These are phyloP conservation scores for Dendrostoma leiphaemia DNA, from an alignment of 2,329 filamentous ascomycete genomes.

Conservation along the genomic window DNA sequence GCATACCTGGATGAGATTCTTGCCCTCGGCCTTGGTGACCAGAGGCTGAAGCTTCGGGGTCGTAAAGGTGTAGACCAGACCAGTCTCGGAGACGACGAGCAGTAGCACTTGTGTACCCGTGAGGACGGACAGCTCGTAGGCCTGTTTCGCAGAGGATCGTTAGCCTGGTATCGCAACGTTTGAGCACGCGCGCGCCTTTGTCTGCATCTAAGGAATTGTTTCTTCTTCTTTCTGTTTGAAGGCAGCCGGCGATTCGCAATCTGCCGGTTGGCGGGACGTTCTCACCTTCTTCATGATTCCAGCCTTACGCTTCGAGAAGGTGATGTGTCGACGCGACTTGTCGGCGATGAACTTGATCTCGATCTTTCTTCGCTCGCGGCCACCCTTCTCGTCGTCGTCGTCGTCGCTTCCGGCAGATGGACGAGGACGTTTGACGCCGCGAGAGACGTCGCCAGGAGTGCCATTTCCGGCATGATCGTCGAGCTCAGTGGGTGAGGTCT, in stretches of 20 bases:
- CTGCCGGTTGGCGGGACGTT: not conserved
- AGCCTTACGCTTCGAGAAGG: constrained; percentile 99
- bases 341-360: constrained; percentile 99
- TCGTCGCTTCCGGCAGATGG: constrained; percentile 85
- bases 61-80: constrained; percentile 96
- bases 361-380: constrained; percentile 97
- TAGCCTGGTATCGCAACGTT: not conserved
- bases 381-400: constrained; percentile 95
- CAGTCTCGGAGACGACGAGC: constrained; percentile 94
- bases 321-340: constrained; percentile 98
- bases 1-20: constrained; percentile 96
- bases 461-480: constrained; percentile 73
- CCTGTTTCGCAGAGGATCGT: constrained; percentile 43
- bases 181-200: not conserved
- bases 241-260: no score
- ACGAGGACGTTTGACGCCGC: constrained; percentile 87
- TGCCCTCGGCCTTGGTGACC: constrained; percentile 97
- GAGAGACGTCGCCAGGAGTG: constrained; percentile 63
- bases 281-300: constrained; percentile 99
- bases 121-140: constrained; percentile 94
- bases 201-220: not conserved
- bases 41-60: constrained; percentile 97
- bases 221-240: not conserved
- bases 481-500: constrained; percentile 70
- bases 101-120: constrained; percentile 97